These are phyloP conservation scores for Mycena vulgaris DNA, from an alignment of 768 basidiomycete genomes.

Conservation along the genomic window DNA sequence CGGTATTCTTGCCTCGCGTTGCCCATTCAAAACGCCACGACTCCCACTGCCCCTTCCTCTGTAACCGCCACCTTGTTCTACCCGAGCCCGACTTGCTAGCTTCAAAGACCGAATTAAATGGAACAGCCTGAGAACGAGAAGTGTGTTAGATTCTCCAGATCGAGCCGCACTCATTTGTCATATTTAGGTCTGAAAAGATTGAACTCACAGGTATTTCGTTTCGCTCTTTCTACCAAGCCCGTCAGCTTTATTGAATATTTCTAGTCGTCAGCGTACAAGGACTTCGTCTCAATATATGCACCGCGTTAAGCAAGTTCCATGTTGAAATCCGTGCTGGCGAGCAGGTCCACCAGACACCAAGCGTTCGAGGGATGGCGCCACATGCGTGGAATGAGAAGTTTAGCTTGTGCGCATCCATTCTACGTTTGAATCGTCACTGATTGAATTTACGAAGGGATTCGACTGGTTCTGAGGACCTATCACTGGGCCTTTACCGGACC, in stretches of 20 bases:
- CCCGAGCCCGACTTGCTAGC: neutral
- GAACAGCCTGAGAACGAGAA: slow-evolving; percentile 1
- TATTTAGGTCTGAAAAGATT: slow-evolving; percentile 23
- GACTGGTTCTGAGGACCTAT: slow-evolving; percentile 14
- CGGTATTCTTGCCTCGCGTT: neutral
- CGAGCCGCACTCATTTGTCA: slow-evolving; percentile 5
- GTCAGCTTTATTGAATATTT: neutral
- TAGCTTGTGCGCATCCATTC: slow-evolving; percentile 21
- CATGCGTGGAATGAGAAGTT: slow-evolving; percentile 28
- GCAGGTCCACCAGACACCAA: slow-evolving; percentile 10
- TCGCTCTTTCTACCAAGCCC: neutral
- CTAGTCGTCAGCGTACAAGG: slow-evolving; percentile 22
- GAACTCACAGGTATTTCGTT: slow-evolving; percentile 26
- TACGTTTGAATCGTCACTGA: neutral
- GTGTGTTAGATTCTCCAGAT: neutral
- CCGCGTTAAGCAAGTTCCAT: slow-evolving; percentile 12
- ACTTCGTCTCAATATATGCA: slow-evolving; percentile 12
- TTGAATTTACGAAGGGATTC: slow-evolving; percentile 9
- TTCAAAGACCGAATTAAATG: slow-evolving; percentile 3
- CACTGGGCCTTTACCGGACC: slow-evolving; percentile 23
- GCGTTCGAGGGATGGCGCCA: slow-evolving; percentile 25
- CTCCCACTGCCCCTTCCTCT: neutral
- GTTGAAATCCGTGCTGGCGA: slow-evolving; percentile 18
- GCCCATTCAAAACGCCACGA: neutral
- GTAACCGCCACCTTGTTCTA: slow-evolving; percentile 8